Percentiles rank a stretch among this genome's conserved stretches.
Evolutionary conservation across 2,329 filamentous ascomycete species (phyloP).

Genomic region (Trichoderma gracile): DNA sequence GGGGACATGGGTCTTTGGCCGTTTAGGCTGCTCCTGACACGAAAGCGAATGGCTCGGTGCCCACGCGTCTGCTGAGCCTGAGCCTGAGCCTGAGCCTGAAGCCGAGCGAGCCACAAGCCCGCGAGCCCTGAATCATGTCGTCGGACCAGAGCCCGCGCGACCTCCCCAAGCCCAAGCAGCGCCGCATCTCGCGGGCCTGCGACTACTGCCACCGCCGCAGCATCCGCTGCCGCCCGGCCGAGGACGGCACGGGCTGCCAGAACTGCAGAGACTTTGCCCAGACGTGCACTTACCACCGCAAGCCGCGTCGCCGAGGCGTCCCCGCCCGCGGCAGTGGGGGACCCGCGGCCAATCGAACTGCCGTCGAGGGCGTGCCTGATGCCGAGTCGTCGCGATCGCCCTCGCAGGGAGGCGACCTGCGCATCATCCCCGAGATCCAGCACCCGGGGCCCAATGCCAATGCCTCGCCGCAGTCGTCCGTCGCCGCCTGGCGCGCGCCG

Average conservation of each 20-base stretch:
- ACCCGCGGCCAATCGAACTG: conserved; percentile 10
- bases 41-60: conserved; percentile 3
- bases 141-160: conserved; percentile 8
- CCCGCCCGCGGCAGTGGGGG: conserved; percentile 21
- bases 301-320: conserved; percentile 43
- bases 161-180: conserved; percentile 26
- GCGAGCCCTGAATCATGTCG: conserved; percentile 10
- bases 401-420: conserved; percentile 14
- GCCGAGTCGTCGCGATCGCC: conserved; percentile 17
- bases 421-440: conserved; percentile 15
- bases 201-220: conserved; percentile 50
- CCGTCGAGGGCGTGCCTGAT: conserved; percentile 14
- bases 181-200: conserved; percentile 30
- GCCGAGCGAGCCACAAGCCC: too few species aligned
- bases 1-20: conserved; percentile 16
- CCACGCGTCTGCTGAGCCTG: neutral
- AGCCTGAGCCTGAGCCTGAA: too few species aligned
- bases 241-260: conserved; percentile 45
- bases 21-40: conserved; percentile 20
- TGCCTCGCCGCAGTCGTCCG: neutral
- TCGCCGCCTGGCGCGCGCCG: conserved; percentile 24
- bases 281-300: conserved; percentile 48
- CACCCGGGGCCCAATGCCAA: neutral
- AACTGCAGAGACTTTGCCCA: conserved; percentile 53
- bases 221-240: conserved; percentile 36